A percentile compares a stretch with the other conserved stretches of the same genome.
These are phyloP conservation scores for Dissophora ornata DNA, from an alignment of 192 early-diverging fungal genomes.

Conservation along the genomic window DNA sequence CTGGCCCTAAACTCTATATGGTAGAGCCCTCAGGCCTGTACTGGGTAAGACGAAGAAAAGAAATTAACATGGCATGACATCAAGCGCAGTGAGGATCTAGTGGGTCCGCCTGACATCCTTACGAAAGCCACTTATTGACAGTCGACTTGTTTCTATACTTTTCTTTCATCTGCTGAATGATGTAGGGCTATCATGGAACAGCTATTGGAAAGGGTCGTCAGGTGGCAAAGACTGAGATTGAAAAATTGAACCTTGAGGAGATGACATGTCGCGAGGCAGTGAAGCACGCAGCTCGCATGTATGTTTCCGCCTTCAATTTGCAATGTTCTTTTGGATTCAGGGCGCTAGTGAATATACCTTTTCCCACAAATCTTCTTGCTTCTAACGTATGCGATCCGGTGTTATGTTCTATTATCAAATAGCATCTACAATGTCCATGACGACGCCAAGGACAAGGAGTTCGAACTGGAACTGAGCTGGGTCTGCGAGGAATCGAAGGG, in stretches of 20 bases:
- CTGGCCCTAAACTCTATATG: constrained; percentile 92
- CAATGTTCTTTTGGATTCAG: no score
- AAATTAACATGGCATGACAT: background rate
- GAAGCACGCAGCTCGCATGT: constrained; percentile 95
- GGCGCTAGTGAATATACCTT: no score
- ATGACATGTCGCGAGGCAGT: constrained; percentile 88
- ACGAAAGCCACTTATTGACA: no score
- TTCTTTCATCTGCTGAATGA: background rate
- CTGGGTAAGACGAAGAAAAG: constrained; percentile 70
- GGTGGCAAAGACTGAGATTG: constrained; percentile 98
- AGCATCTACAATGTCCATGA: constrained; percentile 96
- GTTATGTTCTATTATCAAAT: constrained; percentile 41
- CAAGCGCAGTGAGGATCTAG: no score
- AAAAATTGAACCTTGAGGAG: constrained; percentile 90
- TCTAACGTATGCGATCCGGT: no score
- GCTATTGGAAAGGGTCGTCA: constrained; percentile 97
- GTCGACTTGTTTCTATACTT: no score
- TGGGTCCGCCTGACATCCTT: no score
- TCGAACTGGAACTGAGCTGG: constrained; percentile 99
- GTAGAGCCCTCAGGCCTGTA: constrained; percentile 97
- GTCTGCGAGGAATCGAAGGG: constrained; percentile 84
- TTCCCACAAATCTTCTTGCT: no score
- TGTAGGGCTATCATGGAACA: constrained; percentile 92
- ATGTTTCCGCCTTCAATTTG: constrained; percentile 26
- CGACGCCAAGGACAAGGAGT: constrained; percentile 98